Percentiles rank a stretch among this genome's conserved stretches.
phyloP scores from a whole-genome alignment of 2,329 filamentous ascomycete genomes.

The Myriosclerotinia scirpicola region DNA sequence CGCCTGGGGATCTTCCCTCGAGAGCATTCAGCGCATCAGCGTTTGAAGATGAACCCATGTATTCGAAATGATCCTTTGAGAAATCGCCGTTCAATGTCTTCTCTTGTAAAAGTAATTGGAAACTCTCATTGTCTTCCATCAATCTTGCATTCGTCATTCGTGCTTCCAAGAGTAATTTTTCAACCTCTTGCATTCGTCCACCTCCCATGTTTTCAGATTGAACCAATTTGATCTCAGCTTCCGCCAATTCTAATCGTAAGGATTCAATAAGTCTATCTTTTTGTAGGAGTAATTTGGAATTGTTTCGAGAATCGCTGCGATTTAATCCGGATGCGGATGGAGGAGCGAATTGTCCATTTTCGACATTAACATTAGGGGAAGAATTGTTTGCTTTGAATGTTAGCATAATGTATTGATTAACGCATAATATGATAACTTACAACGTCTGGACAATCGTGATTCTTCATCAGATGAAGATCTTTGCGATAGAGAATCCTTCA shows the following conservation, averaged over 20 bases:
- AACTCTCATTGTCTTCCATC: constrained; percentile 99
- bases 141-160: constrained; percentile 94
- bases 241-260: constrained; percentile 85
- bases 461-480: constrained; percentile 58
- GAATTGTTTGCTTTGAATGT: constrained; percentile 47
- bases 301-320: constrained; percentile 85
- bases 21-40: constrained; percentile 64
- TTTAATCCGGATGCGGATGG: constrained; percentile 79
- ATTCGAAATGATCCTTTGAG: constrained; percentile 68
- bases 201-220: constrained; percentile 93
- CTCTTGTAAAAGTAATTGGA: constrained; percentile 90
- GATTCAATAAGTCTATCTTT: constrained; percentile 97
- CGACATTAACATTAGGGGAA: constrained; percentile 68
- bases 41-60: constrained; percentile 57
- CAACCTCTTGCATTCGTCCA: constrained; percentile 83
- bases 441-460: constrained; percentile 57
- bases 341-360: constrained; percentile 79
- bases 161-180: constrained; percentile 84
- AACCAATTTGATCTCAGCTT: constrained; percentile 91
- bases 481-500: constrained; percentile 86
- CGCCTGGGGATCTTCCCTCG: constrained; percentile 53
- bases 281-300: constrained; percentile 85
- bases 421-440: constrained; percentile 44
- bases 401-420: constrained; percentile 22
- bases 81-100: constrained; percentile 96